Evolutionary conservation across 768 basidiomycete genomes (phyloP), one percentile per base, ranked within the genome.

Genomic region (Boletus speciosus): DNA sequence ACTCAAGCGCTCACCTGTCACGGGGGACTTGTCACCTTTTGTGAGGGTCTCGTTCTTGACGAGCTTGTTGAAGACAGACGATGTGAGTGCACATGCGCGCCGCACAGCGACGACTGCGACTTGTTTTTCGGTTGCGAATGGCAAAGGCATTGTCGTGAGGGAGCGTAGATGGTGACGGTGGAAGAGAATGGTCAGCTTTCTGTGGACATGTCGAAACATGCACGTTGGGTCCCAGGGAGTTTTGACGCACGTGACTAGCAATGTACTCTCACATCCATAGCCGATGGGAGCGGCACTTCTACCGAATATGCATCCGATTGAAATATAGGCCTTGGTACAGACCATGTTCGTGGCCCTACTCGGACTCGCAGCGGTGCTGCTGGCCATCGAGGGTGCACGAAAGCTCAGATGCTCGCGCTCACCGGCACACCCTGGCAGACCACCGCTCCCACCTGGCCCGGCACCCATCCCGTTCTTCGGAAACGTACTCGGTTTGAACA

Each of bases 11-110:
- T 47, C 55, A 88, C 91, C 86, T 12, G 93, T 95, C 1, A 96
- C 93, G 10, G 93, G 93, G 2, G 87, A 88, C 70, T 94, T 94
- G 76, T 99, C 96, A 27, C 80, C 84, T 69, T 99, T 98, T 45
- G 85, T 85, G 37, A 95, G 75, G 0, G 90, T 93, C 71, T 96
- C 96, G 61, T 84, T 83, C 57, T 84, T 86, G 58, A 92, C 85
- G 49, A 97, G 81, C 48, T 82, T 85, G 63, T 86, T 84, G 74
- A 98, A 97, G 19, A 98, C 90, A 2, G 86, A 81, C 3, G 86
- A 82, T 2, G 95, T 95, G 56, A 97, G 76, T 25, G 78, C 75
- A 66, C 90, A 94, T 4, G 95, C 95, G 36, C 95, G 74, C 16
- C 91, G 81, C 35, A 98, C 95, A 4, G 96, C 93, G 19, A 86